Evolutionary conservation across 352 stramenopile species (phyloP), one percentile per base, ranked within the genome.

Genomic region (Pythium aphanidermatum): DNA sequence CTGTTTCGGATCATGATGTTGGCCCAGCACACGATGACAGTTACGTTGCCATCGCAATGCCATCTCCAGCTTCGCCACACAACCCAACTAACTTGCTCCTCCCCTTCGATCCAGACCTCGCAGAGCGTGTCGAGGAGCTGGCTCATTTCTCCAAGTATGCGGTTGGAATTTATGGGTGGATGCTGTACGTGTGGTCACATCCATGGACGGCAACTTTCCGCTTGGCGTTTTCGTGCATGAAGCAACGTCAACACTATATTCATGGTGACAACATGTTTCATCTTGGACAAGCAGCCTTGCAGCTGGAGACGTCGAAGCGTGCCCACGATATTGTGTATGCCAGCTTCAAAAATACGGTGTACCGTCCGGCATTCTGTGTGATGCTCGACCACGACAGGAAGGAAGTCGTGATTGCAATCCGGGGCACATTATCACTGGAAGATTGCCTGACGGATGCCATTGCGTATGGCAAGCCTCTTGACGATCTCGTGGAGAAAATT

Each of bases 131-230:
- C 16, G 49, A 79, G 17, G 76, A 94, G 27, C 49, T 92, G 16
- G 80, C 80, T n/a, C 65, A 94, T 38, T 91, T 70, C 40, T 92
- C 78, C n/a, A 81, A 87, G 56, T 94, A 88, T 50, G 75, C 83
- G 0, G 63, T 92, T 23, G 79, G 83, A 10, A 94, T 94, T 42
- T 94, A 92, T 56, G 83, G 83, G 9, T 94, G 83, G 83, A 94
- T 94, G 80, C 60, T 94, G 32, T 94, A 86, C 52, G 74, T 94
- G 21, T 94, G 83, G 83, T 91, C 79, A n/a, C 78, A 91, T 36
- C 83, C 83, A 7, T 94, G 83, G 80, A 88, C 48, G n/a, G 76
- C 75, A 24, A 86, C 74, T 2, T 79, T 87, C 27, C 58, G 74
- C 11, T 55, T 94, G 4, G 74, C 81, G 5, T 85, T 94, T 30